Base-by-base conservation (phyloP, 2,329 filamentous ascomycete species). In the Albophoma yamanashiensis region DNA sequence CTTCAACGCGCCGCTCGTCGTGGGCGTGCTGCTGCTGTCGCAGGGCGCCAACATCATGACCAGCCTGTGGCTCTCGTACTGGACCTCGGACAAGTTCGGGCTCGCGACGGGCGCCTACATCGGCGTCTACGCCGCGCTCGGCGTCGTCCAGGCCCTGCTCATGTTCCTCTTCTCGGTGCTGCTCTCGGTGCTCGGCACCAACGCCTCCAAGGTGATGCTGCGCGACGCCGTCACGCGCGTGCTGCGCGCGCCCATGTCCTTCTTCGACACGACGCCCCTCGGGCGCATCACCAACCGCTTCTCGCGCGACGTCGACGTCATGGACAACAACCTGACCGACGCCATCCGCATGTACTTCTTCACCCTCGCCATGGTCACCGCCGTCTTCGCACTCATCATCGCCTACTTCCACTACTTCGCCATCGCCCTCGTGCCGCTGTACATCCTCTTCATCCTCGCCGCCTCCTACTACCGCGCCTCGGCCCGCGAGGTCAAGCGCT, bases 271-370 rank as follows among this genome's bases (percentile, higher is more conserved):
- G 0, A 97, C 94, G 0, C 94, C 94, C 0, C 82, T 97, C 1
- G 94, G 94, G 25, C 88, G 93, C 43, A 97, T 97, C 71, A 96
- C 92, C 27, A 97, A 97, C 72, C 89, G 94, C 20, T 97, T 97
- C 75, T 95, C 91, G 39, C 89, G 93, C 66, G 94, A 99, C 69
- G 89, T 97, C 47, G 91, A 97, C 69, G 91, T 94, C 60, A 95
- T 97, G 91, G 94, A 97, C 75, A 96, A 96, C 72, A 91, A 87
- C 61, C 76, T 97, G 52, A 89, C 89, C 0, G 93, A 97, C 67
- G 88, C 91, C 4, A 91, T 97, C 75, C 86, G 93, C 64, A 96
- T 97, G 86, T 97, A 93, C 77, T 88, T 92, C 67, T 77, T 97
- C 67, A 96, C 91, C 1, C 75, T 96, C 66, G 87, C 84, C 45